These are phyloP conservation scores for Baudoinia panamericana DNA, from an alignment of 495 filamentous ascomycete genomes.

Conservation along the genomic window DNA sequence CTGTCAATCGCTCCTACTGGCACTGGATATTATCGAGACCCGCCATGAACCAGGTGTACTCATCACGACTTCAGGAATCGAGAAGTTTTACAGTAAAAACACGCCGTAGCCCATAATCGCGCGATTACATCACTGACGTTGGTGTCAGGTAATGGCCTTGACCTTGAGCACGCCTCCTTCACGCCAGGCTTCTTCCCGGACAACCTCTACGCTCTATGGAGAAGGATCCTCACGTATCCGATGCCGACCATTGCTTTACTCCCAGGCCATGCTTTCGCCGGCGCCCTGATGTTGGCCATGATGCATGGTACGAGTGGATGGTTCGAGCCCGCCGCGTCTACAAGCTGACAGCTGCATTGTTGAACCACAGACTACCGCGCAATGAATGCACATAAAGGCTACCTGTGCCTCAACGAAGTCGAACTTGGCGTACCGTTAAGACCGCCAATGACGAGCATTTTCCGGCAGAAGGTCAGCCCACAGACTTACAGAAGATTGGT, in stretches of 20 bases:
- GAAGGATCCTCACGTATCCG: conserved; percentile 42
- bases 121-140: conserved; percentile 44
- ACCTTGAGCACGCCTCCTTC: conserved; percentile 11
- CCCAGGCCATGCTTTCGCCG: conserved; percentile 74
- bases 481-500: conserved; percentile 48
- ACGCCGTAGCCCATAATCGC: conserved; percentile 42
- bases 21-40: conserved; percentile 61
- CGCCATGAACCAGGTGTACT: conserved; percentile 54
- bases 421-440: conserved; percentile 62
- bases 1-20: conserved; percentile 49
- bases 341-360: too few relatives aligned
- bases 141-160: conserved; percentile 4
- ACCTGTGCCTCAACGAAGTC: conserved; percentile 64
- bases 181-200: conserved; percentile 19
- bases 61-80: conserved; percentile 57
- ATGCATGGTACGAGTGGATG: too few relatives aligned
- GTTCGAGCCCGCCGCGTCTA: too few relatives aligned
- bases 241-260: conserved; percentile 72
- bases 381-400: conserved; percentile 54
- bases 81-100: conserved; percentile 78
- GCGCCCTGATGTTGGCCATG: conserved; percentile 68
- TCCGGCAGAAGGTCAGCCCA: conserved; percentile 51
- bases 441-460: conserved; percentile 59
- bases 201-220: conserved; percentile 16
- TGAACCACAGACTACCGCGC: conserved; percentile 70